These are phyloP conservation scores for Globisporangium perplexum DNA, from an alignment of 352 stramenopile species.

Conservation along the genomic window DNA sequence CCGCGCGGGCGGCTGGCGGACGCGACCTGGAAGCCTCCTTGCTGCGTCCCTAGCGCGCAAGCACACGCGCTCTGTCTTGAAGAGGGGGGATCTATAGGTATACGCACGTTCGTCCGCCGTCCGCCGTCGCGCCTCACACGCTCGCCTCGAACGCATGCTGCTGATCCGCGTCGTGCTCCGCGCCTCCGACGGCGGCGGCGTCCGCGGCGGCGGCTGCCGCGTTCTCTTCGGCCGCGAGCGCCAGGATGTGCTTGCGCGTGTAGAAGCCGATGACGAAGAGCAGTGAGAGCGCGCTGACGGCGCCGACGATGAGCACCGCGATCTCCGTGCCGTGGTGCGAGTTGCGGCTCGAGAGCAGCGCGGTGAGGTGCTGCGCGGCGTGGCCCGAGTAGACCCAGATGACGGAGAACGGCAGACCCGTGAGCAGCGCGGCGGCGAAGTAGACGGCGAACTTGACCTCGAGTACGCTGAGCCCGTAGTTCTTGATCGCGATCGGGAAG, in stretches of 20 bases:
- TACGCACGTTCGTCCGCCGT: background rate
- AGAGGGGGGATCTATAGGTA: background rate
- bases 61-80: background rate
- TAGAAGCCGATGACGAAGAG: slow-evolving; percentile 60
- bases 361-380: slow-evolving; percentile 52
- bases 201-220: background rate
- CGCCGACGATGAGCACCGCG: slow-evolving; percentile 48
- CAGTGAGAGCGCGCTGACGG: slow-evolving; percentile 43
- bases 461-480: slow-evolving; percentile 80
- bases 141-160: background rate
- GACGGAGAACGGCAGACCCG: slow-evolving; percentile 60
- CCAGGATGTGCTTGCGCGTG: slow-evolving; percentile 64
- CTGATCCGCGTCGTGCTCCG: background rate
- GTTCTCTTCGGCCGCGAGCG: slow-evolving; percentile 43
- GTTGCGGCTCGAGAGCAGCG: slow-evolving; percentile 32
- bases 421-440: slow-evolving; percentile 58
- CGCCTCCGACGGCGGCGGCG: background rate
- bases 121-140: too few species aligned
- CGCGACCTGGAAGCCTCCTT: background rate
- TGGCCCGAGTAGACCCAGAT: slow-evolving; percentile 80
- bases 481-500: slow-evolving; percentile 84
- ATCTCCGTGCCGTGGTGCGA: slow-evolving; percentile 46
- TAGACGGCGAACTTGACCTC: slow-evolving; percentile 65
- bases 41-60: too few species aligned
- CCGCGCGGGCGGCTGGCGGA: background rate